Evolutionary conservation across 2,329 filamentous ascomycete species (phyloP).

Genomic region (Bimuria novae-zelandiae): DNA sequence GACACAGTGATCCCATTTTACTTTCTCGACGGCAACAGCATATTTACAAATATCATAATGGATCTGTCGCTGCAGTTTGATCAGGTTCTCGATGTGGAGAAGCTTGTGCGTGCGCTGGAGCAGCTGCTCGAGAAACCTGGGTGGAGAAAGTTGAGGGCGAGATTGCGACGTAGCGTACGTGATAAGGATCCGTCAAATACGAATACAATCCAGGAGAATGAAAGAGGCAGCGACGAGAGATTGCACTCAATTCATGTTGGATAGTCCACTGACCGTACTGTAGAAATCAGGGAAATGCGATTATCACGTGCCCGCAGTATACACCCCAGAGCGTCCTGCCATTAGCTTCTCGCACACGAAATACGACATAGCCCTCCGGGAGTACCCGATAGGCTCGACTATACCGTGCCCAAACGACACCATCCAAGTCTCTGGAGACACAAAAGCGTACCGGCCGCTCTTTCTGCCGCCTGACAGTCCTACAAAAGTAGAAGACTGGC

Average conservation of each 20-base stretch:
- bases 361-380: constrained; percentile 44
- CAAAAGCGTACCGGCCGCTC: constrained; percentile 6
- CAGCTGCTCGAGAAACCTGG: constrained; percentile 49
- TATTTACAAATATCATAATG: constrained; percentile 9
- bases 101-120: constrained; percentile 44
- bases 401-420: constrained; percentile 36
- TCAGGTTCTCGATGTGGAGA: constrained; percentile 52
- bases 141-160: constrained; percentile 55
- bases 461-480: constrained; percentile 10
- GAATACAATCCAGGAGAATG: constrained; percentile 20
- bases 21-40: neutral
- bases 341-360: constrained; percentile 48
- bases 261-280: too few relatives aligned
- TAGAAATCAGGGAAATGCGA: constrained; percentile 38
- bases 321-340: constrained; percentile 45
- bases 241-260: too few relatives aligned
- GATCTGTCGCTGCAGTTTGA: constrained; percentile 50
- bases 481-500: constrained; percentile 21
- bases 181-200: neutral
- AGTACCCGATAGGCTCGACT: constrained; percentile 49
- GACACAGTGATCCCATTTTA: constrained; percentile 29
- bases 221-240: too few relatives aligned
- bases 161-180: constrained; percentile 49
- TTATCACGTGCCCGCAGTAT: constrained; percentile 49
- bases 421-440: constrained; percentile 9